Evolutionary conservation across 2,329 filamentous ascomycete species (phyloP).

Genomic region (Fulvia fulva): DNA sequence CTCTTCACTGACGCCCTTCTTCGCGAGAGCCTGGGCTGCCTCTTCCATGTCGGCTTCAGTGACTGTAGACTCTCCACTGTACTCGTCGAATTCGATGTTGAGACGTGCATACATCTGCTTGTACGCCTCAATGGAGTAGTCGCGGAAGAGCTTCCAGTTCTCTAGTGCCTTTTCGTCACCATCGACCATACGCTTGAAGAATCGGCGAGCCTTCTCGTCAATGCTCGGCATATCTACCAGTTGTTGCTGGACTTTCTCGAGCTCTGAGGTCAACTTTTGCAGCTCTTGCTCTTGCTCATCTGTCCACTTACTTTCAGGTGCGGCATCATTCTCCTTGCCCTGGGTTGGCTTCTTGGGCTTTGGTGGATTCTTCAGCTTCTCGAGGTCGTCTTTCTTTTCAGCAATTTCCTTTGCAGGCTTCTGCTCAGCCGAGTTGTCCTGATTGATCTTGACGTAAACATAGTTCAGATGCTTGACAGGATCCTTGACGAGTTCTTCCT

Average conservation of each 20-base stretch:
- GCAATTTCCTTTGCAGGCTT: slow-evolving; percentile 55
- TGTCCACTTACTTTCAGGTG: slow-evolving; percentile 32
- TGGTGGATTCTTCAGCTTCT: slow-evolving; percentile 37
- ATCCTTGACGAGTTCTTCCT: slow-evolving; percentile 65
- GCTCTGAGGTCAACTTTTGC: slow-evolving; percentile 45
- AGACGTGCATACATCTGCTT: slow-evolving; percentile 60
- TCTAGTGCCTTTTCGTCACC: slow-evolving; percentile 56
- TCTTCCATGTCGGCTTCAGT: slow-evolving; percentile 58
- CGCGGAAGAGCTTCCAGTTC: slow-evolving; percentile 61
- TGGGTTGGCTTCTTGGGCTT: slow-evolving; percentile 39
- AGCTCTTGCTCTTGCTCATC: slow-evolving; percentile 48
- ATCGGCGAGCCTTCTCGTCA: slow-evolving; percentile 70
- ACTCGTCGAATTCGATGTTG: slow-evolving; percentile 63
- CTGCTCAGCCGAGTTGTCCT: slow-evolving; percentile 60
- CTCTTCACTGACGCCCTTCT: slow-evolving; percentile 59
- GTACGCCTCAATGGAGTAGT: slow-evolving; percentile 62
- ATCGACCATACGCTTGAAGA: slow-evolving; percentile 67
- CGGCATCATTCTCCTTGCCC: slow-evolving; percentile 44
- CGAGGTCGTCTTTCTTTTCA: slow-evolving; percentile 41
- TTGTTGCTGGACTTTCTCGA: slow-evolving; percentile 45
- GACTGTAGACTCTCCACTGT: slow-evolving; percentile 66
- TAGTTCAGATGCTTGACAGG: slow-evolving; percentile 80
- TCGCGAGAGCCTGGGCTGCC: slow-evolving; percentile 56
- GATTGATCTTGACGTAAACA: slow-evolving; percentile 73
- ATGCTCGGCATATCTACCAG: slow-evolving; percentile 53